These are phyloP conservation scores for Epichloe amarillans DNA, from an alignment of 2,329 filamentous ascomycete species.

Conservation along the genomic window DNA sequence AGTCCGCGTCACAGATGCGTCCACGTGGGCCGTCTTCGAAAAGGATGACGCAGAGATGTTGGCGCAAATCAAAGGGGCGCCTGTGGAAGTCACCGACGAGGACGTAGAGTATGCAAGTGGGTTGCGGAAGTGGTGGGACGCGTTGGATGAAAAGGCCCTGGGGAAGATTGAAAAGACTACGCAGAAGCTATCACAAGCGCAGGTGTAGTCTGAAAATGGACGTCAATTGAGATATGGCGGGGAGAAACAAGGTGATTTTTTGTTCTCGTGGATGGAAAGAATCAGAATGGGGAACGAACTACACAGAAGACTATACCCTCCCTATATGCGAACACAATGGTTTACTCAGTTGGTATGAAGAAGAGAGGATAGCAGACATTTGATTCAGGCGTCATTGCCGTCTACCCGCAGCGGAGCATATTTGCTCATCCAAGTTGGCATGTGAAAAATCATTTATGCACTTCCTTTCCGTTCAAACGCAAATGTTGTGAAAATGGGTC, in stretches of 20 bases:
- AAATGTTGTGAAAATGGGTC: too few species aligned
- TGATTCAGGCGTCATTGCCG: not conserved
- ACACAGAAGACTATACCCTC: too few species aligned
- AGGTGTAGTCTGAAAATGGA: not conserved
- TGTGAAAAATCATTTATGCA: not conserved
- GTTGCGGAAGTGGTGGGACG: conserved; percentile 35
- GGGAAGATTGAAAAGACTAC: conserved; percentile 26
- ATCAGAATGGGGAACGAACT: too few species aligned
- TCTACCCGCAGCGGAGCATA: not conserved
- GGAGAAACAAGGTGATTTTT: too few species aligned
- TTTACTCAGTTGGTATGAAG: too few species aligned
- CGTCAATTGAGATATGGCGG: too few species aligned
- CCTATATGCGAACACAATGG: too few species aligned
- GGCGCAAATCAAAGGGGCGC: conserved; percentile 45
- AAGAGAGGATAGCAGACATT: not conserved
- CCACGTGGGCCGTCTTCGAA: conserved; percentile 51
- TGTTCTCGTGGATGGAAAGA: too few species aligned
- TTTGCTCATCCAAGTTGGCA: not conserved
- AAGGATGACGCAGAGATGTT: conserved; percentile 23
- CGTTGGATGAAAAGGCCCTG: conserved; percentile 34
- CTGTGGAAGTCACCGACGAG: conserved; percentile 38
- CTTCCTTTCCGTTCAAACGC: too few species aligned
- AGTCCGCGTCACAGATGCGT: conserved; percentile 38
- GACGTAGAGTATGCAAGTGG: conserved; percentile 36
- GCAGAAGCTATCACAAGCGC: conserved; percentile 14